Evolutionary conservation across 2,329 filamentous ascomycete genomes (phyloP).

Genomic region (Talaromyces amestolkiae): DNA sequence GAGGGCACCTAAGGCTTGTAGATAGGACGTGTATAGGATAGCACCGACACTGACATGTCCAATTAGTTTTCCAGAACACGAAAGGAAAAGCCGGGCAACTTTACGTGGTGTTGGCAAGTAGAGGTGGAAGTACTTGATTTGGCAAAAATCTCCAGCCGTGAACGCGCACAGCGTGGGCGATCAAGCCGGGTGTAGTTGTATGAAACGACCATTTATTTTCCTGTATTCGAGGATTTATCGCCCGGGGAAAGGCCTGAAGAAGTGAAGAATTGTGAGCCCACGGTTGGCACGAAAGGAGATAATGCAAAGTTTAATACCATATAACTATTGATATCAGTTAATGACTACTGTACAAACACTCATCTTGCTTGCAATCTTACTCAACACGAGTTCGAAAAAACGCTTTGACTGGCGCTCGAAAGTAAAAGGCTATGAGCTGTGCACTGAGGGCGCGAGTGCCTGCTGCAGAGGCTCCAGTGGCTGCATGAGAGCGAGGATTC

Average conservation of each 20-base stretch:
- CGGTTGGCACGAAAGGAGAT: conserved; percentile 12
- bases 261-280: conserved; percentile 12
- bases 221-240: conserved; percentile 56
- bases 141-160: conserved; percentile 65
- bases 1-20: conserved; percentile 57
- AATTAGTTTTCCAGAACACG: not conserved
- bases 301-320: conserved; percentile 41
- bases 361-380: conserved; percentile 52
- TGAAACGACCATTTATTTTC: conserved; percentile 57
- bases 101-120: conserved; percentile 61
- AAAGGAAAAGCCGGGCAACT: conserved; percentile 20
- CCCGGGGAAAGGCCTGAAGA: conserved; percentile 58
- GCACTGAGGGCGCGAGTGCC: conserved; percentile 79
- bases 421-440: conserved; percentile 85
- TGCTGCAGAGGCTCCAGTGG: conserved; percentile 77
- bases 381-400: conserved; percentile 91
- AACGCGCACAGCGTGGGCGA: conserved; percentile 59
- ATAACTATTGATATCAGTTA: conserved; percentile 41
- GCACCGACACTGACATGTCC: conserved; percentile 52
- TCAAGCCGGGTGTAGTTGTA: conserved; percentile 59
- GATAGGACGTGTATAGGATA: conserved; percentile 62
- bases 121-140: conserved; percentile 61
- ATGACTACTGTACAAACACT: conserved; percentile 3
- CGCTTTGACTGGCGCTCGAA: conserved; percentile 83
- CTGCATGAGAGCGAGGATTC: conserved; percentile 55